Conservation (phyloP, 2,329 filamentous ascomycete genomes). For the Nothopassalora personata region DNA sequence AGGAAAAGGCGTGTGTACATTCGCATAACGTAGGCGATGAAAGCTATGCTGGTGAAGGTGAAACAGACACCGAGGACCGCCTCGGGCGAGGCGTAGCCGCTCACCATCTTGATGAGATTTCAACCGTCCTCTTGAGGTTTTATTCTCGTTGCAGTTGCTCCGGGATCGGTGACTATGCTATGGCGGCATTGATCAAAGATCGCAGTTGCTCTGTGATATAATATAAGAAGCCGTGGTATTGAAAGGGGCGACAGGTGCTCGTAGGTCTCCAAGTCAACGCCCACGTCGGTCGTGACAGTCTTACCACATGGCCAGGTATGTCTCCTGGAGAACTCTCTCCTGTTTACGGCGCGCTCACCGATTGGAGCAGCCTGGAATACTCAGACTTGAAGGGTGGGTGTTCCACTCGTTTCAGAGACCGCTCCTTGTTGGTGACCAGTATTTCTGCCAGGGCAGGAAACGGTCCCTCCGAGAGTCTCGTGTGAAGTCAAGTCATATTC, state of each 20-base stretch:
- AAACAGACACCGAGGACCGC: slow-evolving; percentile 15
- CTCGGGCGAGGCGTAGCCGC: slow-evolving; percentile 15
- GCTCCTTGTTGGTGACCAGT: background rate
- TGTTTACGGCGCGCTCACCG: background rate
- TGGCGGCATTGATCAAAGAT: background rate
- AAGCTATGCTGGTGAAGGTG: slow-evolving; percentile 16
- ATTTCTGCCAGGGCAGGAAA: background rate
- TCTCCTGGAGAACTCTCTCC: background rate
- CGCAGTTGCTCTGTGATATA: too few species aligned
- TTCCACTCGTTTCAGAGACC: too few species aligned
- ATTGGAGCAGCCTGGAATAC: background rate
- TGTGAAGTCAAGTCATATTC: background rate
- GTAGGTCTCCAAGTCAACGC: background rate
- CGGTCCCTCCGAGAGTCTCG: background rate
- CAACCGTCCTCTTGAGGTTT: background rate
- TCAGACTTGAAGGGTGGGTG: background rate
- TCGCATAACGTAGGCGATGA: slow-evolving; percentile 11
- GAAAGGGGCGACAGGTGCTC: background rate
- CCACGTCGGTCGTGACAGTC: background rate
- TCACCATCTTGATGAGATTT: background rate
- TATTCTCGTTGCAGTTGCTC: background rate
- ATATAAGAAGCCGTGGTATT: too few species aligned
- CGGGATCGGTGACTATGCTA: background rate
- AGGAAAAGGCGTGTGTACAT: slow-evolving; percentile 15
- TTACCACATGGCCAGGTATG: background rate